A percentile compares a stretch with the other conserved stretches of the same genome.
phyloP scores from a whole-genome alignment of 208 protist species.

The Tritrichomonas foetus region DNA sequence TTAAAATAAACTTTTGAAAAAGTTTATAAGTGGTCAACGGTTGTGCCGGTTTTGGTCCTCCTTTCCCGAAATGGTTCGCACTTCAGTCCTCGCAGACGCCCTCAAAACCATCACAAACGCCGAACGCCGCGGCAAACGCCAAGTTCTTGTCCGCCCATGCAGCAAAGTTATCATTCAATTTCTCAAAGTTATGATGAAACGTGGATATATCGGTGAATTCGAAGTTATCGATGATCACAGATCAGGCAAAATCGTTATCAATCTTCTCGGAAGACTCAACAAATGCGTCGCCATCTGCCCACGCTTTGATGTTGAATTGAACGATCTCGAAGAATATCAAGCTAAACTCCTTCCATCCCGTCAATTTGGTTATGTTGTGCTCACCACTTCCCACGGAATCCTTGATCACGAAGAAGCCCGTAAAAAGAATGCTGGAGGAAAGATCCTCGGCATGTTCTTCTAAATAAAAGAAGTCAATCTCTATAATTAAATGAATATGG shows the following conservation, averaged over 20 bases:
- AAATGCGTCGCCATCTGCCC: slow-evolving; percentile 97
- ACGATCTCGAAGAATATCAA: slow-evolving; percentile 96
- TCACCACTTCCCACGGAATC: slow-evolving; percentile 99
- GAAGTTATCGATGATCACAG: slow-evolving; percentile 99
- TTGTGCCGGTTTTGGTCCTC: background rate
- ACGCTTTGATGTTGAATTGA: slow-evolving; percentile 64
- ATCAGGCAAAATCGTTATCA: slow-evolving; percentile 98
- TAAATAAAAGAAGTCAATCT: slow-evolving; percentile 69
- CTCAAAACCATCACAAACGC: slow-evolving; percentile 95
- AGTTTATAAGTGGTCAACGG: background rate
- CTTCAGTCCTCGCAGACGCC: slow-evolving; percentile 93
- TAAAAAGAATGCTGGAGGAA: slow-evolving; percentile 96
- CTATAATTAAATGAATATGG: too few relatives aligned
- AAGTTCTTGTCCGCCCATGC: slow-evolving; percentile 96
- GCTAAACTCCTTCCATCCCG: slow-evolving; percentile 97
- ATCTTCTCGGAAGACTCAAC: slow-evolving; percentile 99
- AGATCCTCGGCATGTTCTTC: slow-evolving; percentile 99
- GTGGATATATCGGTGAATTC: slow-evolving; percentile 99
- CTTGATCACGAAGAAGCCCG: slow-evolving; percentile 99
- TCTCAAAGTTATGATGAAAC: slow-evolving; percentile 99
- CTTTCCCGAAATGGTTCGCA: slow-evolving; percentile 86
- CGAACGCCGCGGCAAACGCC: slow-evolving; percentile 96
- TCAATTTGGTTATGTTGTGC: slow-evolving; percentile 99
- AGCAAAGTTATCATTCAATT: slow-evolving; percentile 99
- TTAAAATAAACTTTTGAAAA: too few relatives aligned